phyloP scores from a whole-genome alignment of 2,329 filamentous ascomycete species.

The Fusarium keratoplasticum region DNA sequence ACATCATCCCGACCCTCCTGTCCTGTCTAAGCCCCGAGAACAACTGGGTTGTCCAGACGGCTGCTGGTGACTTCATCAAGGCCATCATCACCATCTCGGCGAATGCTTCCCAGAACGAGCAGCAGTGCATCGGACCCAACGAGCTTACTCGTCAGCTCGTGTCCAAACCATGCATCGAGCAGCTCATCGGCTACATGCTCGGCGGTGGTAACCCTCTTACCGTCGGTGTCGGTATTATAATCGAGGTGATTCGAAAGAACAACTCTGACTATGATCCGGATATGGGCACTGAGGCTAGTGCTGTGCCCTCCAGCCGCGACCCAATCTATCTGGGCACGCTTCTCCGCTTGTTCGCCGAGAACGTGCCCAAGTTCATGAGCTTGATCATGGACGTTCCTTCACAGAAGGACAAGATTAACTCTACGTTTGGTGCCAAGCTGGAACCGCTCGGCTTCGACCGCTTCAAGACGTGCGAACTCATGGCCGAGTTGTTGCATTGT shows the following conservation, averaged over 20 bases:
- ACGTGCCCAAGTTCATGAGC: slow-evolving; percentile 94
- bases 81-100: slow-evolving; percentile 99
- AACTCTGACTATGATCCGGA: slow-evolving; percentile 99
- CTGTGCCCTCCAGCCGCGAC: slow-evolving; percentile 84
- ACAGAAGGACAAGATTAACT: slow-evolving; percentile 79
- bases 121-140: slow-evolving; percentile 98
- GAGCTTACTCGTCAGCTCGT: slow-evolving; percentile 95
- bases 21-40: slow-evolving; percentile 88
- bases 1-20: slow-evolving; percentile 87
- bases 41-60: slow-evolving; percentile 91
- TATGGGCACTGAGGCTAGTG: slow-evolving; percentile 82
- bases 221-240: slow-evolving; percentile 96
- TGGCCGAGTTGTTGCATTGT: slow-evolving; percentile 97
- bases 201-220: slow-evolving; percentile 93
- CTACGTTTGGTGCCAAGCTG: slow-evolving; percentile 90
- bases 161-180: slow-evolving; percentile 83
- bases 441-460: slow-evolving; percentile 96
- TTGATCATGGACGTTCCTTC: slow-evolving; percentile 84
- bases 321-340: slow-evolving; percentile 96
- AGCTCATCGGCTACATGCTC: slow-evolving; percentile 92
- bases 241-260: slow-evolving; percentile 98
- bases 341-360: slow-evolving; percentile 86
- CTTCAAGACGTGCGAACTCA: slow-evolving; percentile 98
- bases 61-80: slow-evolving; percentile 96
- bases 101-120: slow-evolving; percentile 97